phyloP scores from a whole-genome alignment of 1,139 yeast species.

The Yamadazyma membranifaciens region DNA sequence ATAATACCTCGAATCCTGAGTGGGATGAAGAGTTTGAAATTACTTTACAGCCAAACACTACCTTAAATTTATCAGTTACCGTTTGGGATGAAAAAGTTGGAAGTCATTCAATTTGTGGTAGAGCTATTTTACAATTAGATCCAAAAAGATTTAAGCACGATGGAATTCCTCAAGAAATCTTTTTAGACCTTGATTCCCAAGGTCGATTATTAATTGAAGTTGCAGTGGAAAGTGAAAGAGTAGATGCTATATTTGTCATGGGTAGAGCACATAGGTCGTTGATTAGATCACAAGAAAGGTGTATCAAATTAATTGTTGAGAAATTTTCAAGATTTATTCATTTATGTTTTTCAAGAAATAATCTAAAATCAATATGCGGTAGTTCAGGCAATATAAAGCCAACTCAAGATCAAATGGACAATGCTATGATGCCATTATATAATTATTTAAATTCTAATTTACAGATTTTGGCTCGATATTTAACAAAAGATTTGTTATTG shows the following conservation, averaged over 20 bases:
- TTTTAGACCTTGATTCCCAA: conserved; percentile 64
- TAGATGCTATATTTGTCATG: conserved; percentile 74
- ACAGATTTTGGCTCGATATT: conserved; percentile 59
- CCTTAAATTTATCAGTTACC: conserved; percentile 51
- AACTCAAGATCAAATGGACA: conserved; percentile 56
- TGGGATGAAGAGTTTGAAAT: conserved; percentile 92
- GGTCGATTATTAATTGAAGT: conserved; percentile 64
- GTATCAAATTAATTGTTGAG: conserved; percentile 64
- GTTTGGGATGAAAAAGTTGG: conserved; percentile 72
- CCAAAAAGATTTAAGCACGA: conserved; percentile 66
- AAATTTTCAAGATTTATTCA: conserved; percentile 49
- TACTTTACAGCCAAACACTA: conserved; percentile 38
- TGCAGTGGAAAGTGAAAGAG: conserved; percentile 74
- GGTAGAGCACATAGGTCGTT: conserved; percentile 73
- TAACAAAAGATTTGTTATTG: conserved; percentile 57
- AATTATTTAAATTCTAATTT: conserved; percentile 72
- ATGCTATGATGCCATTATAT: conserved; percentile 72
- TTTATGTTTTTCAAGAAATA: conserved; percentile 40
- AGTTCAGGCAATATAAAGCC: conserved; percentile 44
- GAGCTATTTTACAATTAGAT: conserved; percentile 61
- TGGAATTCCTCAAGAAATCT: conserved; percentile 63
- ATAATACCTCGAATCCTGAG: conserved; percentile 64
- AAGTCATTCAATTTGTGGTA: conserved; percentile 68
- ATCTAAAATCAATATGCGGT: conserved; percentile 55
- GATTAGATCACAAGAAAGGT: conserved; percentile 59